phyloP scores from a whole-genome alignment of 371 early-diverging fungal species.

The Apophysomyces sp. region DNA sequence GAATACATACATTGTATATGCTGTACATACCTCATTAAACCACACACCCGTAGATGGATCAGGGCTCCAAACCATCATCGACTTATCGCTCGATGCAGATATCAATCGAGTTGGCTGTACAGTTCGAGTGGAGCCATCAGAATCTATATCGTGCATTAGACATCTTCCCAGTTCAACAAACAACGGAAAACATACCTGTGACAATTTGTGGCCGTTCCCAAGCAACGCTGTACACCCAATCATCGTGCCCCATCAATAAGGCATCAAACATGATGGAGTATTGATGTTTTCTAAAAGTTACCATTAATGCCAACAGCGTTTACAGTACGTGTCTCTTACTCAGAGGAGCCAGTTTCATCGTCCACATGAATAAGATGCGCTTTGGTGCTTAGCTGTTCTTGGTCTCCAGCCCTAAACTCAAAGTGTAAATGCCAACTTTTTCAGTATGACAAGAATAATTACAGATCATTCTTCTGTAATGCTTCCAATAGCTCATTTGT shows the following conservation, averaged over 20 bases:
- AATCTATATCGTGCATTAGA: background rate
- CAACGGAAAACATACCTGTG: slow-evolving; percentile 10
- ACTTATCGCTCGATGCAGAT: slow-evolving; percentile 92
- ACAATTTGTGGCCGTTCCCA: slow-evolving; percentile 64
- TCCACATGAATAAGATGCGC: slow-evolving; percentile 67
- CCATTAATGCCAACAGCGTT: slow-evolving; percentile 5
- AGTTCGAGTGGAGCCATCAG: slow-evolving; percentile 20
- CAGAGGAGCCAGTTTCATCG: slow-evolving; percentile 1
- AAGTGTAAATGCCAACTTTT: too few species aligned
- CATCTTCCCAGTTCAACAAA: background rate
- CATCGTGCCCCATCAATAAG: slow-evolving; percentile 93
- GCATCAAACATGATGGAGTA: slow-evolving; percentile 83
- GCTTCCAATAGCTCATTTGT: slow-evolving; percentile 55
- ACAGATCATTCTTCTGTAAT: slow-evolving; percentile 52
- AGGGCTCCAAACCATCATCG: slow-evolving; percentile 91
- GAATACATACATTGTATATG: background rate
- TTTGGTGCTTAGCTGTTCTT: slow-evolving; percentile 74
- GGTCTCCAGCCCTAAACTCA: slow-evolving; percentile 40
- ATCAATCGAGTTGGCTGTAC: slow-evolving; percentile 74
- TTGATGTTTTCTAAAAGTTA: slow-evolving; percentile 21
- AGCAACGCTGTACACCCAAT: slow-evolving; percentile 88
- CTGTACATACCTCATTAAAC: slow-evolving; percentile 61
- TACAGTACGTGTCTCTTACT: slow-evolving; percentile 4
- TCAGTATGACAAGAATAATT: too few species aligned
- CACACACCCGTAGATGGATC: slow-evolving; percentile 83